Evolutionary conservation across 1,284 basidiomycete genomes (phyloP).

Genomic region (Sanghuangporus weigelae): DNA sequence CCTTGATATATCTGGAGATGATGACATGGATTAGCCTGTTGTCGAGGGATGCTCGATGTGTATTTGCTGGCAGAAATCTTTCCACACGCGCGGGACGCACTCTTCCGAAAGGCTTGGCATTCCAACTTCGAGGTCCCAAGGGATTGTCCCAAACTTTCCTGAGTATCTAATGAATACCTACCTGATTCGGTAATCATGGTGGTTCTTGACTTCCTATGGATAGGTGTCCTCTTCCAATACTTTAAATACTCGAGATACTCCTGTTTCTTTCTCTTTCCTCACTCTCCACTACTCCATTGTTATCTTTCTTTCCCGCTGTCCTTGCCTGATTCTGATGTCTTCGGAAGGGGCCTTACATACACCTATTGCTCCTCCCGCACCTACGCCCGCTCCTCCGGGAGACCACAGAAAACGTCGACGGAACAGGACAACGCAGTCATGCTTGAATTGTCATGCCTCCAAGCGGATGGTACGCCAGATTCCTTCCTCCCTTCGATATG

Average conservation of each 20-base stretch:
- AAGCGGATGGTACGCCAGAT: slow-evolving; percentile 66
- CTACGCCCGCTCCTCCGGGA: slow-evolving; percentile 26
- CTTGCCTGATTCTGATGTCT: slow-evolving; percentile 16
- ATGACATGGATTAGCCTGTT: background rate
- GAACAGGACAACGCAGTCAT: slow-evolving; percentile 62
- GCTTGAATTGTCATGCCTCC: slow-evolving; percentile 67
- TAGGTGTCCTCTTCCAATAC: background rate
- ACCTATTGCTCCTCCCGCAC: slow-evolving; percentile 20
- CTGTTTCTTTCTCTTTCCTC: background rate
- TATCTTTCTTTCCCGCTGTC: background rate
- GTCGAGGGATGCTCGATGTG: background rate
- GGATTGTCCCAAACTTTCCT: slow-evolving; percentile 1
- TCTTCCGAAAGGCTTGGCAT: slow-evolving; percentile 3
- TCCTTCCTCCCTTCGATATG: background rate
- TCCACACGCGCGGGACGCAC: background rate
- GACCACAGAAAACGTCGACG: slow-evolving; percentile 54
- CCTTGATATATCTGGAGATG: background rate
- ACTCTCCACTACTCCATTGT: background rate
- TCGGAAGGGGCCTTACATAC: slow-evolving; percentile 26
- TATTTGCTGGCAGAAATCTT: background rate
- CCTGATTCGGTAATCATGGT: background rate
- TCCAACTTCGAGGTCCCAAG: background rate
- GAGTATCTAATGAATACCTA: slow-evolving; percentile 6
- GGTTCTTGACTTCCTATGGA: slow-evolving; percentile 1
- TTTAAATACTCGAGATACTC: slow-evolving; percentile 12